Evolutionary conservation across 768 basidiomycete species (phyloP), one percentile per base, ranked within the genome.

Genomic region (Mycena amicta): DNA sequence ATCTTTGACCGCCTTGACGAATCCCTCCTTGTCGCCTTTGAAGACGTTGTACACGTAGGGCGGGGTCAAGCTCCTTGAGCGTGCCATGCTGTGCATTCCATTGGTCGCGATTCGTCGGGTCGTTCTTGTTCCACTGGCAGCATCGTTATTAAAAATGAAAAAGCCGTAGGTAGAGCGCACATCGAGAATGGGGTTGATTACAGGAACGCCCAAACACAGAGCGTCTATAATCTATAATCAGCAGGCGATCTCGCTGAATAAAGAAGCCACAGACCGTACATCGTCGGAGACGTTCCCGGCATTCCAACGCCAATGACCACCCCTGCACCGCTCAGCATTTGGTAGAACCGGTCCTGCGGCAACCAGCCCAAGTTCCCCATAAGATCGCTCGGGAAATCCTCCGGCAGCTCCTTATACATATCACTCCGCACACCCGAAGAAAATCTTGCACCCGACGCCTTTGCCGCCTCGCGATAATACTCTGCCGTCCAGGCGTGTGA

Each of bases 31-130:
- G 53, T 74, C 66, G 33, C 66, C 60, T 3, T 65, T 59, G 56
- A 70, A 68, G 12, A 74, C 72, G 47, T 75, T 66, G 53, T 75
- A 75, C 13, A 75, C 74, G 47, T 70, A 75, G 53, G 75, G 75
- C 27, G 71, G 71, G 72, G 30, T 67, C 69, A 29, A 68, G 63
- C 12, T 53, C 53, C 22, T 70, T 63, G 15, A 76, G 54, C 11
- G 61, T 55, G n/a, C 67, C 66, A 52, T 76, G 75, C 46, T 76
- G 73, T 3, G 72, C 63, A 8, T 55, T 50, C 74, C 75, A 75
- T 4, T 50, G 53, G 5, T 61, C 41, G 40, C 69, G 65, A 51
- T 74, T 65, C 58, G 62, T 63, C 2, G 72, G 74, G 43, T 74
- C 60, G 11, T 64, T 43, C 18, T 45, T 43, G 52, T 74, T 64